These are phyloP conservation scores for Plenodomus lindquistii DNA, from an alignment of 2,329 filamentous ascomycete species.

Conservation along the genomic window DNA sequence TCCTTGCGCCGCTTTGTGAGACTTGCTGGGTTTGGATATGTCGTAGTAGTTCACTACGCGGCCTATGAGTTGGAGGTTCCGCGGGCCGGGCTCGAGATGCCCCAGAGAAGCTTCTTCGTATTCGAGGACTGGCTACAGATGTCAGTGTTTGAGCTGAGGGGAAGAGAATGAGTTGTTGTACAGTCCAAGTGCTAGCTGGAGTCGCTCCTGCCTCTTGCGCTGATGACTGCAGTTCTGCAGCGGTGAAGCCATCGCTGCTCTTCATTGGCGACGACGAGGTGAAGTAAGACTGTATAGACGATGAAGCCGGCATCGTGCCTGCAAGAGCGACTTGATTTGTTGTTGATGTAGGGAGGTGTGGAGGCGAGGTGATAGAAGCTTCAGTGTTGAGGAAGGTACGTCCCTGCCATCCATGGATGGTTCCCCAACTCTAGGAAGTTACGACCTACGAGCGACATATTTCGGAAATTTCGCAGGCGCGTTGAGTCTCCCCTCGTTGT, in stretches of 20 bases:
- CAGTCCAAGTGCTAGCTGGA: slow-evolving; percentile 23
- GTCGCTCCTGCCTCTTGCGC: slow-evolving; percentile 40
- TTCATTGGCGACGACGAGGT: slow-evolving; percentile 25
- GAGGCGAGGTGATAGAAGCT: too few relatives aligned
- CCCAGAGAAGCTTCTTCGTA: slow-evolving; percentile 56
- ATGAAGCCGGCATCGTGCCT: slow-evolving; percentile 37
- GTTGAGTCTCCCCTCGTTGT: too few relatives aligned
- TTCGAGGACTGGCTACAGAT: slow-evolving; percentile 49
- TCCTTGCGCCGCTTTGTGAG: slow-evolving; percentile 52
- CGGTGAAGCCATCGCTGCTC: slow-evolving; percentile 59
- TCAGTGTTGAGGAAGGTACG: slow-evolving; percentile 10
- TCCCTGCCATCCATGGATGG: slow-evolving; percentile 1
- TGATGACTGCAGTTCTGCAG: slow-evolving; percentile 49
- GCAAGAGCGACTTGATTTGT: neutral
- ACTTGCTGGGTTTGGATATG: slow-evolving; percentile 48
- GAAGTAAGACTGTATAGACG: slow-evolving; percentile 53
- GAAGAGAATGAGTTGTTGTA: neutral
- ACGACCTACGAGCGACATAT: too few relatives aligned
- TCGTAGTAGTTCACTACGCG: slow-evolving; percentile 61
- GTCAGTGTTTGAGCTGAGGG: slow-evolving; percentile 2
- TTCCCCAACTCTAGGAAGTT: neutral
- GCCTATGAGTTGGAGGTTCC: slow-evolving; percentile 57
- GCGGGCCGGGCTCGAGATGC: slow-evolving; percentile 55
- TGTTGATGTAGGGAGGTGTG: neutral
- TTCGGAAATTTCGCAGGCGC: too few relatives aligned